Percentiles rank a stretch among this genome's conserved stretches.
These are phyloP conservation scores for Gymnopilus junonius DNA, from an alignment of 768 basidiomycete species.

Conservation along the genomic window DNA sequence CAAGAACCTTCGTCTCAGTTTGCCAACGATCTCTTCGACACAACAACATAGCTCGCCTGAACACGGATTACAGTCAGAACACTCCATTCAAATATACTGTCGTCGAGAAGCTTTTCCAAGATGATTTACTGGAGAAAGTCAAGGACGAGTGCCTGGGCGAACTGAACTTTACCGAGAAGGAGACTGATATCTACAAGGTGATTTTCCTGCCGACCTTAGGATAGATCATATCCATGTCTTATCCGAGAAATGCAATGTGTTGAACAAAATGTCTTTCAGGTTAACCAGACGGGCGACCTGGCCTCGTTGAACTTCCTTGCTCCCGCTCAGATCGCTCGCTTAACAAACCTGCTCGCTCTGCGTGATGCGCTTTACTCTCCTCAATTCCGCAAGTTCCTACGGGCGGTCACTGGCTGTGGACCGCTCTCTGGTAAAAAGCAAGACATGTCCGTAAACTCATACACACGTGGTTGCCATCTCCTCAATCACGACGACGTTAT, in stretches of 20 bases:
- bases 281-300: constrained; percentile 96
- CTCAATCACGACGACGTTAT: constrained; percentile 99
- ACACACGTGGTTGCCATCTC: constrained; percentile 90
- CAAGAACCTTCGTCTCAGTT: constrained; percentile 52
- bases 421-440: constrained; percentile 90
- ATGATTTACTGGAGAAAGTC: constrained; percentile 78
- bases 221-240: not conserved
- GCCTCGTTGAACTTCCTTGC: constrained; percentile 90
- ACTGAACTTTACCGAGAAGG: constrained; percentile 88
- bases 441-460: constrained; percentile 94
- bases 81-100: constrained; percentile 84
- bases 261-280: constrained; percentile 47
- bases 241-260: not conserved
- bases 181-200: constrained; percentile 98
- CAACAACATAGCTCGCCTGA: constrained; percentile 57
- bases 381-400: constrained; percentile 82
- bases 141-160: constrained; percentile 84
- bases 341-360: constrained; percentile 80
- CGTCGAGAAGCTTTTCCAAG: constrained; percentile 81
- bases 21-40: constrained; percentile 60
- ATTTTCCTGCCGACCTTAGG: constrained; percentile 14
- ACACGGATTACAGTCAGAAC: constrained; percentile 57
- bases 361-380: constrained; percentile 91
- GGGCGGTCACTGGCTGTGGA: constrained; percentile 88
- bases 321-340: constrained; percentile 73